phyloP scores from a whole-genome alignment of 2,329 filamentous ascomycete species.

The Cordyceps cateniannulata region DNA sequence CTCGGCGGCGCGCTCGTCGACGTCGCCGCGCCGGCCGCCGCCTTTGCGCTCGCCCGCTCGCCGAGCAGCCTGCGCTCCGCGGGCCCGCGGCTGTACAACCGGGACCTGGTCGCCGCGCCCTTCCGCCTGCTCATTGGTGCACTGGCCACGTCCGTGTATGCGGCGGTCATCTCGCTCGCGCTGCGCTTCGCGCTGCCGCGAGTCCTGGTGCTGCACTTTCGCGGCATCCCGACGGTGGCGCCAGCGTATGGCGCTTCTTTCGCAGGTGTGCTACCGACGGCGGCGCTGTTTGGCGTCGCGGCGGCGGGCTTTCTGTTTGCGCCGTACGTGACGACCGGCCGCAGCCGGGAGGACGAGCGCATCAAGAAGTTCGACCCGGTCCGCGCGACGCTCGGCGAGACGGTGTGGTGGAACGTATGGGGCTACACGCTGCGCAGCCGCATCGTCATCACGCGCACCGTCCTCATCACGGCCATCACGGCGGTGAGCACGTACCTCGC shows the following conservation, averaged over 20 bases:
- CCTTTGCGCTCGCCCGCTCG: conserved; percentile 69
- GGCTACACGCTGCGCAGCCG: conserved; percentile 58
- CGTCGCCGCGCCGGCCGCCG: conserved; percentile 59
- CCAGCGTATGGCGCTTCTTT: conserved; percentile 60
- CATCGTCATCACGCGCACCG: conserved; percentile 58
- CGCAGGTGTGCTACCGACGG: conserved; percentile 53
- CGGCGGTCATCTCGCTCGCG: conserved; percentile 62
- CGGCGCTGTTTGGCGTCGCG: conserved; percentile 57
- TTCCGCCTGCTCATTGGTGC: conserved; percentile 60
- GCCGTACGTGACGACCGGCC: conserved; percentile 51
- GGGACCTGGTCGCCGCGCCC: conserved; percentile 55
- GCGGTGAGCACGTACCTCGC: conserved; percentile 56
- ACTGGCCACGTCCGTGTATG: conserved; percentile 68
- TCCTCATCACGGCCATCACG: conserved; percentile 50
- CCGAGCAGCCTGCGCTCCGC: conserved; percentile 53
- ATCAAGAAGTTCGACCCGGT: conserved; percentile 54
- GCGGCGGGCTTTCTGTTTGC: conserved; percentile 73
- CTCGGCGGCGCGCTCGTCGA: conserved; percentile 60
- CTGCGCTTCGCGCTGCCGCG: conserved; percentile 64
- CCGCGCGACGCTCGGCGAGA: conserved; percentile 60
- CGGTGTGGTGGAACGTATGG: conserved; percentile 66
- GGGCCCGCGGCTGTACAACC: conserved; percentile 48
- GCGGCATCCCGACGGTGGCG: conserved; percentile 61
- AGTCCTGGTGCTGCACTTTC: conserved; percentile 69
- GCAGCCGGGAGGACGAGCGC: conserved; percentile 41